Evolutionary conservation across 345 rosid species (phyloP).

Genomic region (Schrenkiella parvula): DNA sequence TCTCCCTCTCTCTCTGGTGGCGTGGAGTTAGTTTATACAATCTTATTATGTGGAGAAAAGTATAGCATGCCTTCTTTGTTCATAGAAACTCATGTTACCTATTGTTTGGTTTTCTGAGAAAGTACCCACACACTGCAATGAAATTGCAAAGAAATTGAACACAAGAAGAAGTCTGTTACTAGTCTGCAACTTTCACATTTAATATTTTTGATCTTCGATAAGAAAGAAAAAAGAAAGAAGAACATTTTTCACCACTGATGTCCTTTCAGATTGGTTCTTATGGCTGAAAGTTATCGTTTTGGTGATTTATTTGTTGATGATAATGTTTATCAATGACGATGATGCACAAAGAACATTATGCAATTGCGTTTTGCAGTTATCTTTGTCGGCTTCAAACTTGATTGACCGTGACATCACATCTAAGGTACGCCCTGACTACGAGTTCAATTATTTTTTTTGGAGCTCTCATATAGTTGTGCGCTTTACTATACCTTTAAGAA

Average conservation of each 20-base stretch:
- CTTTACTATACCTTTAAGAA: not conserved
- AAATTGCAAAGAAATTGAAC: not conserved
- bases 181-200: not conserved
- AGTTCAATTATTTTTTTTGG: no score
- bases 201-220: not conserved
- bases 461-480: not conserved
- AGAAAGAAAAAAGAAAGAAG: not conserved
- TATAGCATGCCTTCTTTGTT: not conserved
- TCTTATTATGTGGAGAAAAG: not conserved
- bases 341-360: not conserved
- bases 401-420: slow-evolving; percentile 69
- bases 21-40: slow-evolving; percentile 7
- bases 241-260: not conserved
- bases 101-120: not conserved
- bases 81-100: not conserved
- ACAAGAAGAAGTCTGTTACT: not conserved
- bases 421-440: slow-evolving; percentile 49
- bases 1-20: not conserved
- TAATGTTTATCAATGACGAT: not conserved
- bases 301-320: not conserved
- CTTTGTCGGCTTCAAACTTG: slow-evolving; percentile 67
- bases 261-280: not conserved
- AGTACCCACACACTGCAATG: not conserved
- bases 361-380: slow-evolving; percentile 46
- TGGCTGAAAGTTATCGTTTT: not conserved